Conservation (phyloP, 192 early-diverging fungal genomes). For the Cladochytrium replicatum region DNA sequence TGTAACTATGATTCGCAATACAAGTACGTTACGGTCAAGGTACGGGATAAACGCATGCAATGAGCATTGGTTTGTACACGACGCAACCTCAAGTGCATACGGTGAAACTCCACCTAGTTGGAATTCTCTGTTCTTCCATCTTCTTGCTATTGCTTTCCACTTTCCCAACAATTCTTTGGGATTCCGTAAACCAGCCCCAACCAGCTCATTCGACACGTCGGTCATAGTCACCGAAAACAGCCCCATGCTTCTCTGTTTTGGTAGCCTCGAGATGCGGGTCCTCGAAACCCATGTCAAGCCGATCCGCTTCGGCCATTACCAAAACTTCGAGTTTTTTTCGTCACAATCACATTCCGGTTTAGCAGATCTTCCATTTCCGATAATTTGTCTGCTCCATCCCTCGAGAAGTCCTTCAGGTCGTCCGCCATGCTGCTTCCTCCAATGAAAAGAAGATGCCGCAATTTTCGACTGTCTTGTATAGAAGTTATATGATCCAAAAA, state of each 20-base stretch:
- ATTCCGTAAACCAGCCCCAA: conserved; percentile 81
- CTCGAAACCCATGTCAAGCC: conserved; percentile 93
- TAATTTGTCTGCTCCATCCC: conserved; percentile 73
- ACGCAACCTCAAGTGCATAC: not conserved
- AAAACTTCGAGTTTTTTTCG: too few relatives aligned
- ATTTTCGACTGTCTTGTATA: too few relatives aligned
- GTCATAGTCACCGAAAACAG: conserved; percentile 96
- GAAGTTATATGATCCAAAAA: conserved; percentile 46
- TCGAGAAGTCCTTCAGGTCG: conserved; percentile 52
- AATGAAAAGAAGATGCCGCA: conserved; percentile 61
- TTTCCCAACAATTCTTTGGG: conserved; percentile 80
- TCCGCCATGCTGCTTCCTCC: conserved; percentile 59
- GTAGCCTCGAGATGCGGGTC: conserved; percentile 60
- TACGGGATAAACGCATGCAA: conserved; percentile 70
- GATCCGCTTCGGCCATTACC: too few relatives aligned
- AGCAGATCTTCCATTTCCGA: too few relatives aligned
- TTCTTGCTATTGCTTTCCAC: conserved; percentile 53
- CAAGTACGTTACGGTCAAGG: conserved; percentile 88
- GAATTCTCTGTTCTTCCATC: conserved; percentile 45
- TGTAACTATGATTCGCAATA: conserved; percentile 92
- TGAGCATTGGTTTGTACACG: conserved; percentile 6
- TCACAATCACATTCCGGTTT: too few relatives aligned
- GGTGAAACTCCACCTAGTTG: conserved; percentile 24
- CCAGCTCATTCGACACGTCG: conserved; percentile 71
- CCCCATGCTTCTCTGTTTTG: conserved; percentile 90